A percentile compares a stretch with the other conserved stretches of the same genome.
These are phyloP conservation scores for Sporothrix schenckii DNA, from an alignment of 2,329 filamentous ascomycete genomes.

Conservation along the genomic window DNA sequence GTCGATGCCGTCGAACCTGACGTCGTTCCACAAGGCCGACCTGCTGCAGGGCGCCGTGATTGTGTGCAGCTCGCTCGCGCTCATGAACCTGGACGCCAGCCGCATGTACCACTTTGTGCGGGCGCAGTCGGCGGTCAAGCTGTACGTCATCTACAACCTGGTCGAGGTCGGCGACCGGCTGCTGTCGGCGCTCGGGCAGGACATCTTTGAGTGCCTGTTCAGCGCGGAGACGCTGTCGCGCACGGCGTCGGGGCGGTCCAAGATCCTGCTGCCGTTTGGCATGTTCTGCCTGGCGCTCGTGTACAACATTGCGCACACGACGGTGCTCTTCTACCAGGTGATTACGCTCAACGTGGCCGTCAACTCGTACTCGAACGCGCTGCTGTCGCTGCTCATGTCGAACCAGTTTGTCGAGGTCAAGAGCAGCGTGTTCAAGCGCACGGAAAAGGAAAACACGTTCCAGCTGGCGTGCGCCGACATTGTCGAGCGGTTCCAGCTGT, in stretches of 20 bases:
- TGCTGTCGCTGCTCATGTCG: slow-evolving; percentile 87
- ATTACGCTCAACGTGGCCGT: slow-evolving; percentile 97
- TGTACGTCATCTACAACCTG: slow-evolving; percentile 98
- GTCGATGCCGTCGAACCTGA: slow-evolving; percentile 81
- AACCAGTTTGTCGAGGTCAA: slow-evolving; percentile 99
- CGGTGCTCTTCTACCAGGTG: slow-evolving; percentile 93
- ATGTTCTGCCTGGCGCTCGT: slow-evolving; percentile 85
- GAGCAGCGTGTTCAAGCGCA: slow-evolving; percentile 96
- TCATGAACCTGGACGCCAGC: slow-evolving; percentile 92
- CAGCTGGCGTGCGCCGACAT: slow-evolving; percentile 96
- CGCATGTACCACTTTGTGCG: slow-evolving; percentile 98
- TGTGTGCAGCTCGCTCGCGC: slow-evolving; percentile 76
- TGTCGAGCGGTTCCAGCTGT: slow-evolving; percentile 94
- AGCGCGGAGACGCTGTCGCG: slow-evolving; percentile 90
- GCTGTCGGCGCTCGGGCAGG: slow-evolving; percentile 88
- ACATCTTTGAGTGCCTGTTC: slow-evolving; percentile 94
- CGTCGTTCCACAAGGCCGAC: slow-evolving; percentile 91
- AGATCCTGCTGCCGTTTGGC: slow-evolving; percentile 82
- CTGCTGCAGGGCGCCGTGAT: slow-evolving; percentile 89
- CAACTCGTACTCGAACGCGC: slow-evolving; percentile 95
- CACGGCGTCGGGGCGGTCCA: slow-evolving; percentile 84
- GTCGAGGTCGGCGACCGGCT: slow-evolving; percentile 90
- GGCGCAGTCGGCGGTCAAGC: slow-evolving; percentile 93
- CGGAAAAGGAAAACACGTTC: slow-evolving; percentile 97
- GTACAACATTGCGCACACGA: slow-evolving; percentile 87